These are phyloP conservation scores for Leccinum truebloodii DNA, from an alignment of 768 basidiomycete genomes.

Conservation along the genomic window DNA sequence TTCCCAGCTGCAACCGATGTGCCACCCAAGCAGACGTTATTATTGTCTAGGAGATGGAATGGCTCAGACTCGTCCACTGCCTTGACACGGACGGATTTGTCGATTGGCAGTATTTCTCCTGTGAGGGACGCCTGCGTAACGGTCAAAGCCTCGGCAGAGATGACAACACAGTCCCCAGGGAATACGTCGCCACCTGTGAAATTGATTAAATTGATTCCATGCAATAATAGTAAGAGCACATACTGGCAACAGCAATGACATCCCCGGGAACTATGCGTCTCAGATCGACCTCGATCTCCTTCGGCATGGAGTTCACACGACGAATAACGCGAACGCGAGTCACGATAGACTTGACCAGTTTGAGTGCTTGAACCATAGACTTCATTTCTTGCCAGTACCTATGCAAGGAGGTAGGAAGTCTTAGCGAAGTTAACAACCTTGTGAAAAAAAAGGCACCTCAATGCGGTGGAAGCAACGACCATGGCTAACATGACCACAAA, in stretches of 20 bases:
- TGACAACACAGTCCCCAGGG: conserved; percentile 37
- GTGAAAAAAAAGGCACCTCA: conserved; percentile 23
- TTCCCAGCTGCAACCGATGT: conserved; percentile 37
- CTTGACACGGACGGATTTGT: conserved; percentile 26
- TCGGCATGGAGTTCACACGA: conserved; percentile 17
- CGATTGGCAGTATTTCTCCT: conserved; percentile 37
- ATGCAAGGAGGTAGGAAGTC: background rate
- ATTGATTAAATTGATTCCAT: background rate
- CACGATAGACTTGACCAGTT: conserved; percentile 35
- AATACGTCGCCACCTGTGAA: conserved; percentile 36
- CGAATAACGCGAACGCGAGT: conserved; percentile 36
- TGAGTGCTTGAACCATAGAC: conserved; percentile 37
- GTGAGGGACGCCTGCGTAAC: conserved; percentile 39
- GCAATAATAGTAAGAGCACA: background rate
- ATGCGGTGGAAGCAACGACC: conserved; percentile 36
- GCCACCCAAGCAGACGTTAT: conserved; percentile 36
- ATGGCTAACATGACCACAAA: conserved; percentile 37
- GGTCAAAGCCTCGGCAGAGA: conserved; percentile 35
- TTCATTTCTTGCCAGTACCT: conserved; percentile 37
- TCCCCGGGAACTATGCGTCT: conserved; percentile 36
- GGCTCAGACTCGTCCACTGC: conserved; percentile 16
- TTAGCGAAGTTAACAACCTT: background rate
- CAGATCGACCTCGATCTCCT: conserved; percentile 33
- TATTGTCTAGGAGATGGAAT: conserved; percentile 34
- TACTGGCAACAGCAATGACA: conserved; percentile 33